A percentile compares a stretch with the other conserved stretches of the same genome.
Conservation (phyloP, 176 grass and related monocot species). For the Phoenix dactylifera region DNA sequence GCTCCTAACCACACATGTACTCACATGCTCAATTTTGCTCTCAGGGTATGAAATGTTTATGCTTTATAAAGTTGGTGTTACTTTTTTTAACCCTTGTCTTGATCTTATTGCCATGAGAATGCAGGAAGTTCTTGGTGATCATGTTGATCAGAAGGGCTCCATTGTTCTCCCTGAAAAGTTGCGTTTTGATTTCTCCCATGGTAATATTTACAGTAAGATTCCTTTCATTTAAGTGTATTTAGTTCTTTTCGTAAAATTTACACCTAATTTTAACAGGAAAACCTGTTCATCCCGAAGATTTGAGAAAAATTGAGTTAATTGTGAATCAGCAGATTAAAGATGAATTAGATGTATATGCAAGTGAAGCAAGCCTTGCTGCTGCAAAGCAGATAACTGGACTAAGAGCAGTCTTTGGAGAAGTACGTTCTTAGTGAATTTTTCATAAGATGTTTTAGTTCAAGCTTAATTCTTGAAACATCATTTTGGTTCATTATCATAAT, state of each 20-base stretch:
- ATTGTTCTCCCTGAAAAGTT: constrained; percentile 97
- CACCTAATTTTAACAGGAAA: constrained; percentile 49
- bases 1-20: constrained; percentile 98
- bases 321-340: constrained; percentile 94
- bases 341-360: constrained; percentile 61
- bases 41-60: constrained; percentile 49
- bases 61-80: constrained; percentile 8
- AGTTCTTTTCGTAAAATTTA: no score
- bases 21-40: constrained; percentile 96
- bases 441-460: not conserved
- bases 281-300: constrained; percentile 75
- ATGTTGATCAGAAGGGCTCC: constrained; percentile 98
- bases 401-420: constrained; percentile 85
- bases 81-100: not conserved
- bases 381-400: constrained; percentile 71
- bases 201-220: constrained; percentile 28
- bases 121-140: constrained; percentile 95
- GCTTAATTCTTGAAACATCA: no score
- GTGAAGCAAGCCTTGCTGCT: constrained; percentile 56
- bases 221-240: no score
- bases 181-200: constrained; percentile 98
- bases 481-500: no score
- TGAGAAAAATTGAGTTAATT: constrained; percentile 91
- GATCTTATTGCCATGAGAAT: constrained; percentile 7
- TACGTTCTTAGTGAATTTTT: constrained; percentile 25